Percentiles rank a stretch among this genome's conserved stretches.
These are phyloP conservation scores for Colletotrichum magnum DNA, from an alignment of 2,329 filamentous ascomycete genomes.

Conservation along the genomic window DNA sequence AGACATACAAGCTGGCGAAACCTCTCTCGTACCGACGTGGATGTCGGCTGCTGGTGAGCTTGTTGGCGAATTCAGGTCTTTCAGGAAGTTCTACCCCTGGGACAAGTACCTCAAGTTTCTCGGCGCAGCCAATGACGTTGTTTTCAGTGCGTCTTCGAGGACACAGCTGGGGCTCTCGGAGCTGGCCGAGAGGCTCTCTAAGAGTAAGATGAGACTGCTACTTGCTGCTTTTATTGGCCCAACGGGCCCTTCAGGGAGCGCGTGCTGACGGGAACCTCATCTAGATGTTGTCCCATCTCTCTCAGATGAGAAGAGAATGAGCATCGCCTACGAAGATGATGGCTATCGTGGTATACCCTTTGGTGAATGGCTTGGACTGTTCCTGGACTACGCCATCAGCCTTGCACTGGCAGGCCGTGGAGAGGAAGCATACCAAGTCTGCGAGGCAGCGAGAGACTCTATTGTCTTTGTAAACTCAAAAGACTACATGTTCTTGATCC, in stretches of 20 bases:
- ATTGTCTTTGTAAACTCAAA: conserved; percentile 84
- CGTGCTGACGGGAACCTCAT: conserved; percentile 2
- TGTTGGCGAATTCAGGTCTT: conserved; percentile 74
- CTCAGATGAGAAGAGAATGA: conserved; percentile 40
- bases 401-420: conserved; percentile 77
- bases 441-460: conserved; percentile 83
- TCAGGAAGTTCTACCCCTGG: conserved; percentile 76
- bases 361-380: conserved; percentile 88
- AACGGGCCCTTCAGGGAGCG: not conserved
- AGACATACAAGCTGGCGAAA: conserved; percentile 57
- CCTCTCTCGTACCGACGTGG: conserved; percentile 65
- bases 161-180: conserved; percentile 51
- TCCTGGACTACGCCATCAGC: conserved; percentile 87
- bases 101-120: conserved; percentile 75
- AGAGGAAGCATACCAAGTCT: conserved; percentile 83
- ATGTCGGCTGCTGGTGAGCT: conserved; percentile 72
- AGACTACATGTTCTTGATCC: conserved; percentile 78
- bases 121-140: conserved; percentile 49
- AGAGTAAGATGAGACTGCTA: conserved; percentile 58
- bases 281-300: conserved; percentile 51
- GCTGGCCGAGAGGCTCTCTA: conserved; percentile 68
- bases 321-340: conserved; percentile 53
- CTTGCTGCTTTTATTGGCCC: not conserved
- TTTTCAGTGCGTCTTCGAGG: conserved; percentile 39
- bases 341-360: conserved; percentile 85